phyloP scores from a whole-genome alignment of 2,329 filamentous ascomycete species.

The Xylariaceae sp. region DNA sequence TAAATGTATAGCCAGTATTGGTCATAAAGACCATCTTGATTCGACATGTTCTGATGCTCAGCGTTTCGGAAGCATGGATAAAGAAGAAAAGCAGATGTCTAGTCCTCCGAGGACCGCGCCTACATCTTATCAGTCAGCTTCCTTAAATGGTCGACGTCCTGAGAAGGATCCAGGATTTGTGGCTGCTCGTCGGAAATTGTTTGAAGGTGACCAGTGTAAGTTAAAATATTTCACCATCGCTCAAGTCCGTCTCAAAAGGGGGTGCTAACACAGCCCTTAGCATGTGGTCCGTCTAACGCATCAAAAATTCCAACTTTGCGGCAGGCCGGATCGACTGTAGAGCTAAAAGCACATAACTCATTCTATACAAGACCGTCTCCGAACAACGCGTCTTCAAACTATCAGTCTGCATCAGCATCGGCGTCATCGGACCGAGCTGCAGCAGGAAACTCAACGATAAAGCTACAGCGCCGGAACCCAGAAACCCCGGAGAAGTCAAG shows the following conservation, averaged over 20 bases:
- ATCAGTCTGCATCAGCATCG: background rate
- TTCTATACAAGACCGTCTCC: constrained; percentile 5
- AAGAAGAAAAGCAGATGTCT: constrained; percentile 1
- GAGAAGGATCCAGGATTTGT: constrained; percentile 30
- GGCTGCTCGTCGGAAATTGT: constrained; percentile 31
- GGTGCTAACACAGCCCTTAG: constrained; percentile 13
- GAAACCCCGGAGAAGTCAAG: background rate
- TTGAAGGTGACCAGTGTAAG: constrained; percentile 30
- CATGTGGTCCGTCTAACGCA: constrained; percentile 5
- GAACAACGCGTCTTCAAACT: background rate
- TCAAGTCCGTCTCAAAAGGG: constrained; percentile 3
- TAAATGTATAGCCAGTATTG: background rate
- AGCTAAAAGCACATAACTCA: constrained; percentile 2
- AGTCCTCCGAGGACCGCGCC: background rate
- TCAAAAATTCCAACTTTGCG: constrained; percentile 12
- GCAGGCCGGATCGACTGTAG: constrained; percentile 9
- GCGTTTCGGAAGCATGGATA: background rate
- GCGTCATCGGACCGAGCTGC: background rate
- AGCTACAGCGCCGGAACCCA: background rate
- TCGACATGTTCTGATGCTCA: background rate
- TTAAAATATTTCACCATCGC: background rate
- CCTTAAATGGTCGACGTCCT: constrained; percentile 16
- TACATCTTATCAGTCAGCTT: constrained; percentile 8
- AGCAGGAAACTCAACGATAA: background rate
- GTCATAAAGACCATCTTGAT: background rate